A percentile compares a stretch with the other conserved stretches of the same genome.
Evolutionary conservation across 2,329 filamentous ascomycete genomes (phyloP).

Genomic region (Elsinoe perseae): DNA sequence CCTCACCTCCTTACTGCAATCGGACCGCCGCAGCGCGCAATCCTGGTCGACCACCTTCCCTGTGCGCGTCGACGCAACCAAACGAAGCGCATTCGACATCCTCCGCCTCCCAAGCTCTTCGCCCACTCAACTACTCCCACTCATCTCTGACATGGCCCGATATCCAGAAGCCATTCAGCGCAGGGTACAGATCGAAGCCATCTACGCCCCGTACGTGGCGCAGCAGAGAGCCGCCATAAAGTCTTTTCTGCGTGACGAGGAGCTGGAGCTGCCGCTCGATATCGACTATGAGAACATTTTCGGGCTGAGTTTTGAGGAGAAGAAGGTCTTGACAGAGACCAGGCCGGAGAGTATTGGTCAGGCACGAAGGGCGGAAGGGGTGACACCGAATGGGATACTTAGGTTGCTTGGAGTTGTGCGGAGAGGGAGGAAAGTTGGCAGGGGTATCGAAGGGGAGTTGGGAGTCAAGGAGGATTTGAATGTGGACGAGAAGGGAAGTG

Average conservation of each 20-base stretch:
- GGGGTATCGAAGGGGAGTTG: not conserved
- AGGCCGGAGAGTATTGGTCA: slow-evolving; percentile 81
- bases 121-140: slow-evolving; percentile 49
- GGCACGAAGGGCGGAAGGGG: slow-evolving; percentile 77
- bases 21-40: slow-evolving; percentile 50
- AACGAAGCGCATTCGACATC: slow-evolving; percentile 70
- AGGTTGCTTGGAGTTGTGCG: slow-evolving; percentile 57
- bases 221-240: slow-evolving; percentile 61
- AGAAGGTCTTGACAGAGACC: slow-evolving; percentile 58
- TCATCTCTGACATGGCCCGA: slow-evolving; percentile 48
- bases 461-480: slow-evolving; percentile 1
- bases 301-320: slow-evolving; percentile 75
- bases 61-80: slow-evolving; percentile 57
- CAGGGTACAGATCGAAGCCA: slow-evolving; percentile 71
- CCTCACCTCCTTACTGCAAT: slow-evolving; percentile 54
- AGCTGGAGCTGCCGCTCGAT: slow-evolving; percentile 60
- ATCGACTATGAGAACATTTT: slow-evolving; percentile 67
- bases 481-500: not conserved
- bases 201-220: slow-evolving; percentile 78
- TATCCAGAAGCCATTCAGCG: slow-evolving; percentile 54
- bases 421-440: slow-evolving; percentile 28
- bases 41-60: slow-evolving; percentile 67
- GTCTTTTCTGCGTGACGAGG: slow-evolving; percentile 68
- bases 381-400: slow-evolving; percentile 45
- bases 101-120: slow-evolving; percentile 58